A percentile compares a stretch with the other conserved stretches of the same genome.
Conservation (phyloP, 768 basidiomycete genomes). For the Panellus pusillus region DNA sequence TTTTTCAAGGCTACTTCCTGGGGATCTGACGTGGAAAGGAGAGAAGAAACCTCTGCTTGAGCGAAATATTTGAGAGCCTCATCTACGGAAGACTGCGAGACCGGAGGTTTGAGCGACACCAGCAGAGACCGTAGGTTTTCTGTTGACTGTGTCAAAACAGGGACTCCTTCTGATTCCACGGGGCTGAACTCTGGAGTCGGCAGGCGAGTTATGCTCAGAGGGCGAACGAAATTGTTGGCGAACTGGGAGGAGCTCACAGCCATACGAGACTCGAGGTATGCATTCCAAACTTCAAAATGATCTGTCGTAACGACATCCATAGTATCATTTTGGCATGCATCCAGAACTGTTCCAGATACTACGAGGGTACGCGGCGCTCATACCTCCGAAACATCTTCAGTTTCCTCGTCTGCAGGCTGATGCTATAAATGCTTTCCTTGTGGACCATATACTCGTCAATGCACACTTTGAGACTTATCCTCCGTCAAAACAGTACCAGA, state of each 20-base stretch:
- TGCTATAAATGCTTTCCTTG: slow-evolving; percentile 54
- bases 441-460: slow-evolving; percentile 51
- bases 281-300: no score
- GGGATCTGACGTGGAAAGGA: slow-evolving; percentile 19
- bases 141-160: slow-evolving; percentile 23
- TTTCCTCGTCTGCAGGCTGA: slow-evolving; percentile 43
- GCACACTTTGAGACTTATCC: slow-evolving; percentile 57
- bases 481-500: slow-evolving; percentile 63
- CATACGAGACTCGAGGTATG: slow-evolving; percentile 1
- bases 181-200: slow-evolving; percentile 25
- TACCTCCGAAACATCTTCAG: slow-evolving; percentile 39
- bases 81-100: slow-evolving; percentile 27
- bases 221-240: slow-evolving; percentile 37
- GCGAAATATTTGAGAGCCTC: slow-evolving; percentile 32
- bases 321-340: no score
- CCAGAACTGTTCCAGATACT: slow-evolving; percentile 45
- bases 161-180: slow-evolving; percentile 15
- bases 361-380: slow-evolving; percentile 53
- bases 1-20: slow-evolving; percentile 41
- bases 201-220: slow-evolving; percentile 27
- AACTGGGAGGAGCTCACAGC: slow-evolving; percentile 35
- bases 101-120: slow-evolving; percentile 35
- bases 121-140: slow-evolving; percentile 39
- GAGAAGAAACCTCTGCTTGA: slow-evolving; percentile 15
- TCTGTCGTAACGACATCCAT: no score